Conservation (phyloP, 2,329 filamentous ascomycete genomes). For the Capronia epimyces region DNA sequence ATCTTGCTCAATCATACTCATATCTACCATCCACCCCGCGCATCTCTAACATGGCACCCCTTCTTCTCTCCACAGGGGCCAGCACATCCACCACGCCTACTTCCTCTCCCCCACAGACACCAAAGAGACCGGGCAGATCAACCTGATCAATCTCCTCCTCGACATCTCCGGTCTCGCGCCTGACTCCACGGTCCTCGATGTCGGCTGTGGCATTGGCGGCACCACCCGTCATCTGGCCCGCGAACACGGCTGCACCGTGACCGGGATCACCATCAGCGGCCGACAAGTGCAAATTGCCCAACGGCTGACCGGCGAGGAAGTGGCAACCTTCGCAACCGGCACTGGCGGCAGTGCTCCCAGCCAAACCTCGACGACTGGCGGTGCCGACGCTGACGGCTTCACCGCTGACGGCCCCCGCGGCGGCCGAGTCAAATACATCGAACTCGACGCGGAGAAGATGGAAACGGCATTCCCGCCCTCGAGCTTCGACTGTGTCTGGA, state of each 20-base stretch:
- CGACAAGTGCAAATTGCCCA: slow-evolving; percentile 56
- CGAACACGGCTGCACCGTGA: slow-evolving; percentile 49
- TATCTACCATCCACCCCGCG: background rate
- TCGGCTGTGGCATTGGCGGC: slow-evolving; percentile 58
- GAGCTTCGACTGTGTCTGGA: slow-evolving; percentile 56
- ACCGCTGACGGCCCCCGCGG: slow-evolving; percentile 35
- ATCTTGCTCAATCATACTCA: background rate
- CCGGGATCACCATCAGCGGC: slow-evolving; percentile 56
- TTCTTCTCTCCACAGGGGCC: slow-evolving; percentile 44
- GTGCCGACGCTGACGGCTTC: slow-evolving; percentile 35
- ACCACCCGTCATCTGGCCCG: slow-evolving; percentile 54
- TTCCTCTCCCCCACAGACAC: slow-evolving; percentile 49
- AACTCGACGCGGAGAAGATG: slow-evolving; percentile 59
- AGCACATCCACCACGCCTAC: slow-evolving; percentile 61
- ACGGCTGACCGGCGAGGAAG: slow-evolving; percentile 42
- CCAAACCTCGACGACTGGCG: background rate
- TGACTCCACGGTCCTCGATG: slow-evolving; percentile 48
- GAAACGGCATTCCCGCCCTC: slow-evolving; percentile 45
- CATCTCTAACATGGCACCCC: slow-evolving; percentile 5
- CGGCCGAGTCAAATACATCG: slow-evolving; percentile 51
- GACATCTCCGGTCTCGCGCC: slow-evolving; percentile 41
- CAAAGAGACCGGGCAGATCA: slow-evolving; percentile 55
- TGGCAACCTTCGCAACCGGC: background rate
- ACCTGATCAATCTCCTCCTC: slow-evolving; percentile 53
- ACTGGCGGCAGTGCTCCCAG: background rate